Percentiles rank a stretch among this genome's conserved stretches.
Conservation (phyloP, 78 protist genomes). For the Cyanophora paradoxa region DNA sequence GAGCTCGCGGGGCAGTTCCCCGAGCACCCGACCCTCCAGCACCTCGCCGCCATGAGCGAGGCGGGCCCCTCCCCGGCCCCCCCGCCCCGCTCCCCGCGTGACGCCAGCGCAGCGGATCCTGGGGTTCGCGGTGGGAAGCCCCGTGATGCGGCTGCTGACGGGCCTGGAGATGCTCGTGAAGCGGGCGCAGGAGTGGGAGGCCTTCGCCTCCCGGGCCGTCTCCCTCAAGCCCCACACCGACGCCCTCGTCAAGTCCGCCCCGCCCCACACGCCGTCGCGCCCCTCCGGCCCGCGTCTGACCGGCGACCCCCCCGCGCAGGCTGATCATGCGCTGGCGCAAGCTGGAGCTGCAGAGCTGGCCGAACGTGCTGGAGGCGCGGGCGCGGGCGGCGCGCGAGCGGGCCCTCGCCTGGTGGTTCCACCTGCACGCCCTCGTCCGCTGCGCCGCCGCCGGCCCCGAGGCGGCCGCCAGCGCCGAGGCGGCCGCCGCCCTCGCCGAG, state of each 20-base stretch:
- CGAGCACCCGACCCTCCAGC: constrained; percentile 16
- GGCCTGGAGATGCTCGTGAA: constrained; percentile 63
- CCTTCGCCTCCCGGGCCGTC: constrained; percentile 30
- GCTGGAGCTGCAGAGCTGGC: constrained; percentile 53
- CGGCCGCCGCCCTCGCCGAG: not conserved
- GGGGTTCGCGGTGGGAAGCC: too few relatives aligned
- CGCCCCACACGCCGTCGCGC: too few relatives aligned
- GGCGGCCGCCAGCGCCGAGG: not conserved
- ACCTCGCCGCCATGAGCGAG: not conserved
- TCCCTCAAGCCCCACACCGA: constrained; percentile 32
- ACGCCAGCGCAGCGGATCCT: too few relatives aligned
- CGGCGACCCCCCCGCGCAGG: not conserved
- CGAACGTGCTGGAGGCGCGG: constrained; percentile 36
- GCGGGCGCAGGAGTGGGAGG: constrained; percentile 64
- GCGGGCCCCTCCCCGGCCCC: constrained; percentile 32
- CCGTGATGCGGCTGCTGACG: constrained; percentile 46
- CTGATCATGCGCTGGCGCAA: constrained; percentile 59
- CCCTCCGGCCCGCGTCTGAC: too few relatives aligned
- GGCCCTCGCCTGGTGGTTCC: constrained; percentile 28
- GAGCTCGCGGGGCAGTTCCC: not conserved
- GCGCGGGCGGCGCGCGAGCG: not conserved
- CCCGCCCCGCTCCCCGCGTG: too few relatives aligned
- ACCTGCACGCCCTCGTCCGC: constrained; percentile 36
- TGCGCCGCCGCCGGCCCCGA: not conserved
- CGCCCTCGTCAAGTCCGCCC: not conserved